Conservation (phyloP, 1,139 yeast genomes). For the Suhomyces coccinellae region DNA sequence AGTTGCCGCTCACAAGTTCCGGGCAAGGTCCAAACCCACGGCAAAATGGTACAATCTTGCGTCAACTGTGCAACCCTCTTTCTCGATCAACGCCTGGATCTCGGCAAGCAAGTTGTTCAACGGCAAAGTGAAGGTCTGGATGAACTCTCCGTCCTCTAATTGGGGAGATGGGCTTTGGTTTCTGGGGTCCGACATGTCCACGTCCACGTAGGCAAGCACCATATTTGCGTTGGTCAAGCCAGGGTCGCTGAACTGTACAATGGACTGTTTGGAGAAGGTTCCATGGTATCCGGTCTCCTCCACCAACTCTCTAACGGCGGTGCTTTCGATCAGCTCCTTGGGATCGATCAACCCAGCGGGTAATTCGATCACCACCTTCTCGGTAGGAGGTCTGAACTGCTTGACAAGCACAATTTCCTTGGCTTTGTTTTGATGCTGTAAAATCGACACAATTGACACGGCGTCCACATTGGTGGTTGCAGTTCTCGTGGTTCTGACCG, state of each 20-base stretch:
- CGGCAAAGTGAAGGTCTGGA: constrained; percentile 76
- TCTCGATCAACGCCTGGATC: constrained; percentile 47
- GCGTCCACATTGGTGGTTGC: constrained; percentile 73
- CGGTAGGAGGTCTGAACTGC: constrained; percentile 91
- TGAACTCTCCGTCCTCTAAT: constrained; percentile 86
- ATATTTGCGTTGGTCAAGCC: constrained; percentile 92
- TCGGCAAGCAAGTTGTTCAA: constrained; percentile 56
- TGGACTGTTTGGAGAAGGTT: constrained; percentile 48
- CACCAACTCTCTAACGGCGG: constrained; percentile 82
- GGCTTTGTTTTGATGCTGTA: constrained; percentile 49
- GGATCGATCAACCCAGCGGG: constrained; percentile 96
- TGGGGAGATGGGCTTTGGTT: constrained; percentile 70
- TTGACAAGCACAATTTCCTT: constrained; percentile 68
- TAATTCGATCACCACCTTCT: constrained; percentile 82
- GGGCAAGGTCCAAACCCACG: constrained; percentile 51
- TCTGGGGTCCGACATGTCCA: constrained; percentile 65
- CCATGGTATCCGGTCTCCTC: constrained; percentile 95
- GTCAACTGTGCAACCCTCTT: constrained; percentile 75
- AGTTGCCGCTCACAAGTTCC: neutral
- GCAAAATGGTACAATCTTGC: constrained; percentile 87
- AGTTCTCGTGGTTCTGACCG: constrained; percentile 78
- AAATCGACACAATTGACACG: constrained; percentile 79
- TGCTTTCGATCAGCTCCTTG: constrained; percentile 68
- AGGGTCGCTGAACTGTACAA: constrained; percentile 75
- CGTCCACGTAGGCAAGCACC: constrained; percentile 73